phyloP scores from a whole-genome alignment of 169 alveolate genomes.

The Plasmodium inui region DNA sequence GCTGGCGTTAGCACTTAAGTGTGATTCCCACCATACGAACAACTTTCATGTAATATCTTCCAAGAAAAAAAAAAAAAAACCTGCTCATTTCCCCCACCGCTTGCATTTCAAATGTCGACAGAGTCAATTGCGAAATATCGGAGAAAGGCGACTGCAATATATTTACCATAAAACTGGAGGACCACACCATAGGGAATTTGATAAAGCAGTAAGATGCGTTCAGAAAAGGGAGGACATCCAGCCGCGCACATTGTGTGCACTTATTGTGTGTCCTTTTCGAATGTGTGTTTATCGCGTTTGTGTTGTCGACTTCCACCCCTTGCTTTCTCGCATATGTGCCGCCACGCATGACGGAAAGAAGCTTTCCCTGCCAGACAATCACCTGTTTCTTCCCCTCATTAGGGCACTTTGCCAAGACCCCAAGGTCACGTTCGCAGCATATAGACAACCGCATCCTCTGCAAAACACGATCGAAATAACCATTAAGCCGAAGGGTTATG shows the following conservation, averaged over 20 bases:
- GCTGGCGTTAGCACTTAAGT: background rate
- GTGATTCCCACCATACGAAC: background rate
- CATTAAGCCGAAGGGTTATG: slow-evolving; percentile 68
- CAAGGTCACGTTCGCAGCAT: slow-evolving; percentile 67
- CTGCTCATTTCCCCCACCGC: background rate
- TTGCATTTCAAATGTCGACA: background rate
- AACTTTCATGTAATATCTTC: background rate
- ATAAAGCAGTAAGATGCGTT: slow-evolving; percentile 39
- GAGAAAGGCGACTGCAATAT: slow-evolving; percentile 73
- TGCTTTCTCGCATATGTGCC: background rate
- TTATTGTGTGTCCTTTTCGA: background rate
- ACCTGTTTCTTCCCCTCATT: background rate
- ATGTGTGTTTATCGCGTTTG: background rate
- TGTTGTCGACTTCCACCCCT: background rate
- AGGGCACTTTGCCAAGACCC: slow-evolving; percentile 76
- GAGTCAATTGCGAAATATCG: slow-evolving; percentile 65
- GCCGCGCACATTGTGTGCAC: background rate
- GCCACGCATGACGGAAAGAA: background rate
- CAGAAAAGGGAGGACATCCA: background rate
- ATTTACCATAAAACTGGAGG: slow-evolving; percentile 67
- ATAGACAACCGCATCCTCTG: slow-evolving; percentile 74
- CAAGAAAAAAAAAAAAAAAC: background rate
- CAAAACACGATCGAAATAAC: slow-evolving; percentile 64
- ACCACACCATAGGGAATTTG: slow-evolving; percentile 73
- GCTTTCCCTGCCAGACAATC: background rate